Base-by-base conservation (phyloP, 192 early-diverging fungal genomes). In the Coemansia sp. region DNA sequence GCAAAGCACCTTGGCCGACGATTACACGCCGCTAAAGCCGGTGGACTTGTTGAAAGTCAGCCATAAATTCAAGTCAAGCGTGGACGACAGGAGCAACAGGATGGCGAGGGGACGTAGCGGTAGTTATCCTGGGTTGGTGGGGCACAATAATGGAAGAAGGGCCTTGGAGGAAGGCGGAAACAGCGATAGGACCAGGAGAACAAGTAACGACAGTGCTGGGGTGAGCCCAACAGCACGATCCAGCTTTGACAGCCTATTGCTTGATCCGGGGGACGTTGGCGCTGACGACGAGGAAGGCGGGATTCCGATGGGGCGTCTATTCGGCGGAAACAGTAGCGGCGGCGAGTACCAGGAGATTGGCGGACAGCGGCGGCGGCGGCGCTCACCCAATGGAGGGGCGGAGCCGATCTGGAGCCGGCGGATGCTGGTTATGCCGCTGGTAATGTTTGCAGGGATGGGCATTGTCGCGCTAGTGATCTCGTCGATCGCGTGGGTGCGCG, bases 331-430 rank as follows among this genome's bases (percentile, higher is more conserved):
- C 13, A 25, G 20, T 17, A 25, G 52, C 1, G 17, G 55, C 9
- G 34, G 52, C 7, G 62, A 42, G 20, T 64, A 64, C 50, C 50
- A 41, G 20, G 48, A 19, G 38, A 48, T 64, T 3, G 62, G 63
- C 19, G 45, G 46, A 7, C 14, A 15, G 22, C 23, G n/a, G 59
- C 29, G 45, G 46, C 11, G 19, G 7, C 20, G 38, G 10, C 13
- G 25, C 11, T n/a, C 25, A 5, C 40, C 33, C 32, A 40, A 19
- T 34, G 50, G 10, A 52, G 23, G 38, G 38, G n/a, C n/a, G n/a
- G 76, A 79, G 68, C 71, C 76, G 33, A 70, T 79, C 17, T 79
- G 76, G 76, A 70, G 38, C 22, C 62, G 63, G 0, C 67, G 65
- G 20, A 74, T 74, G 76, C 65, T 79, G 38, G 35, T 73, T 4